Conservation (phyloP, 495 filamentous ascomycete species). For the Geoglossum glabrum region DNA sequence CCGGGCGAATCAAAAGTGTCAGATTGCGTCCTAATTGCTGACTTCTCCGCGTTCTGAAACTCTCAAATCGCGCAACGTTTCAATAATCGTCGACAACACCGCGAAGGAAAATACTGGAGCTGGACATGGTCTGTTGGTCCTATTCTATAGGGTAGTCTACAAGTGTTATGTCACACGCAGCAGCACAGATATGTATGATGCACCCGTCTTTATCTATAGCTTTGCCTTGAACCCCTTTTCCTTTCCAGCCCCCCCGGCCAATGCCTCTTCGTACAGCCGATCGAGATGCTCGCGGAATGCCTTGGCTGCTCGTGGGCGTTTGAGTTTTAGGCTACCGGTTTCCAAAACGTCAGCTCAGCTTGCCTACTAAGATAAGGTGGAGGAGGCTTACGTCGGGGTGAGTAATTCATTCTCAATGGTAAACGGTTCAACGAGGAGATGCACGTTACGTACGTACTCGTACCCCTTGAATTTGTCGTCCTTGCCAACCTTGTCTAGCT, state of each 20-base stretch:
- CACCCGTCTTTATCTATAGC: not conserved
- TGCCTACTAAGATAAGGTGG: not conserved
- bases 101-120: too few relatives aligned
- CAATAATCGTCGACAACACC: too few relatives aligned
- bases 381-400: conserved; percentile 74
- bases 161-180: too few relatives aligned
- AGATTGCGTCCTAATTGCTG: too few relatives aligned
- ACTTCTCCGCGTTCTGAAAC: too few relatives aligned
- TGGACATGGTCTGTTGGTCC: too few relatives aligned
- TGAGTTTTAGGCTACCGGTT: conserved; percentile 61
- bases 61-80: too few relatives aligned
- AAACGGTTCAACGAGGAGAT: conserved; percentile 74
- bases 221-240: not conserved
- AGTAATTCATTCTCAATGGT: conserved; percentile 84
- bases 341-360: conserved; percentile 20
- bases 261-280: conserved; percentile 51
- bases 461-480: conserved; percentile 77
- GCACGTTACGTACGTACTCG: conserved; percentile 57
- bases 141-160: not conserved
- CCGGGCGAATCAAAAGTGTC: too few relatives aligned
- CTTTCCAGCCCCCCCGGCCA: not conserved
- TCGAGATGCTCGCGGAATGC: conserved; percentile 56
- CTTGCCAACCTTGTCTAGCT: conserved; percentile 63
- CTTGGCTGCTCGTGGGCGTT: conserved; percentile 73
- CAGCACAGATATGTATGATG: too few relatives aligned